These are phyloP conservation scores for Pyrrhoderma lamaoense DNA, from an alignment of 1,284 basidiomycete genomes.

Conservation along the genomic window DNA sequence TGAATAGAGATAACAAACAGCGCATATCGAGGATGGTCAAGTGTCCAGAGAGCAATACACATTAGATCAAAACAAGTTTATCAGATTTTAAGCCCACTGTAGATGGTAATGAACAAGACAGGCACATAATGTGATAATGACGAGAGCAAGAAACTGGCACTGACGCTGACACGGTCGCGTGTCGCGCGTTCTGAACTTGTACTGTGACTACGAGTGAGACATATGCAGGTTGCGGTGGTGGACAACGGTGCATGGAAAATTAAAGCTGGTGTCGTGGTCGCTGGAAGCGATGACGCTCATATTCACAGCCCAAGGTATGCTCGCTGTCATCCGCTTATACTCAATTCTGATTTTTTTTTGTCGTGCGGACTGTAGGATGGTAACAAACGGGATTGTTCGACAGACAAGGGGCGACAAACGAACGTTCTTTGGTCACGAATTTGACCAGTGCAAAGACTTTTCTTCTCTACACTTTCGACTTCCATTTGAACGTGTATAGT, in stretches of 20 bases:
- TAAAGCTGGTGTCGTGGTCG: constrained; percentile 56
- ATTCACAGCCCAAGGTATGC: constrained; percentile 25
- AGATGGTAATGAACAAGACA: no score
- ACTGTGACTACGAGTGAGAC: no score
- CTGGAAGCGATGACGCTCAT: constrained; percentile 9
- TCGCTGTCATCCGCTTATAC: neutral
- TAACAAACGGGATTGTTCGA: constrained; percentile 74
- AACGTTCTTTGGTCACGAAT: constrained; percentile 78
- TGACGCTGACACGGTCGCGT: no score
- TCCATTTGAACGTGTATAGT: constrained; percentile 77
- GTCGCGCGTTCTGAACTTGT: no score
- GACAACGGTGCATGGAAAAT: constrained; percentile 83
- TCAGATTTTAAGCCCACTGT: no score
- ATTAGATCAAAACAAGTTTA: constrained; percentile 29
- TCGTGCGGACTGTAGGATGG: constrained; percentile 38
- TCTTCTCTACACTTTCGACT: constrained; percentile 74
- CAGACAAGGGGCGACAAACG: constrained; percentile 67
- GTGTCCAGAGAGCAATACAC: constrained; percentile 73
- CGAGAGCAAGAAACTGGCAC: no score
- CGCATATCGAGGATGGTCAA: constrained; percentile 67
- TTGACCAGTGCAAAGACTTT: constrained; percentile 67
- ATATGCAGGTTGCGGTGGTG: constrained; percentile 50
- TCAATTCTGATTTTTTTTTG: constrained; percentile 10
- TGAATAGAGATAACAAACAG: constrained; percentile 43
- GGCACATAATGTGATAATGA: no score